Percentiles rank a stretch among this genome's conserved stretches.
Evolutionary conservation across 2,329 filamentous ascomycete species (phyloP).

Genomic region (Diaporthe batatas): DNA sequence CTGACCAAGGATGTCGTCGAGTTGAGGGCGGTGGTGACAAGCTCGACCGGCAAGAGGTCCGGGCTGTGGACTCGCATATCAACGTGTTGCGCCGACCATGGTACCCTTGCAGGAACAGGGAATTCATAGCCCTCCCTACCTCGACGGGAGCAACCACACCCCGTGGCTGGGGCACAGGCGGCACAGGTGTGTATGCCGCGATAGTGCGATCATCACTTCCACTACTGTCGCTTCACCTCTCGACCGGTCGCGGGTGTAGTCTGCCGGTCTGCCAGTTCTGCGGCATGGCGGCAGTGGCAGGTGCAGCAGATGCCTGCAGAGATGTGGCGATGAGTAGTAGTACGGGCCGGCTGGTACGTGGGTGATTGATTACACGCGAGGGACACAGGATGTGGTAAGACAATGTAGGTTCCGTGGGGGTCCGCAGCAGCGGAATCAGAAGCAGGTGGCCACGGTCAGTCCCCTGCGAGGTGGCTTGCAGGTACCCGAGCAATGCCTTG

Average conservation of each 20-base stretch:
- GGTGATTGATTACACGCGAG: constrained; percentile 9
- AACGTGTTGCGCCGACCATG: constrained; percentile 6
- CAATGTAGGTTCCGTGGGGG: constrained; percentile 36
- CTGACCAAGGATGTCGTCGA: constrained; percentile 16
- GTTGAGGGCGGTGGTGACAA: constrained; percentile 9
- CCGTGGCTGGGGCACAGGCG: constrained; percentile 24
- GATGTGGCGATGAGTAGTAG: constrained; percentile 2
- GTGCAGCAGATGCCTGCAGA: neutral
- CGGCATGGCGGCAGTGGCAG: neutral
- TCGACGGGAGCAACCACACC: constrained; percentile 20
- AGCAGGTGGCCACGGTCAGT: constrained; percentile 18
- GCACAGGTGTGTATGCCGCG: constrained; percentile 10
- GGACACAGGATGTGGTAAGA: constrained; percentile 29
- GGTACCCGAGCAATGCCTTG: constrained; percentile 11
- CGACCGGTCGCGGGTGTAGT: neutral
- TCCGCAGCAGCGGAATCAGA: constrained; percentile 23
- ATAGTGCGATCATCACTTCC: constrained; percentile 18
- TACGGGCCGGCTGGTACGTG: constrained; percentile 22
- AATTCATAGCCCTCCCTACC: constrained; percentile 32
- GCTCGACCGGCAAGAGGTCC: constrained; percentile 1
- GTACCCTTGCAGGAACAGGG: constrained; percentile 17
- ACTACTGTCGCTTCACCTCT: constrained; percentile 11
- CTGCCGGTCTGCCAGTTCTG: neutral
- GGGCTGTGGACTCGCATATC: neutral
- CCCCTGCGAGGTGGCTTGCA: constrained; percentile 15